phyloP scores from a whole-genome alignment of 2,329 filamentous ascomycete genomes.

The Mycogone perniciosa region DNA sequence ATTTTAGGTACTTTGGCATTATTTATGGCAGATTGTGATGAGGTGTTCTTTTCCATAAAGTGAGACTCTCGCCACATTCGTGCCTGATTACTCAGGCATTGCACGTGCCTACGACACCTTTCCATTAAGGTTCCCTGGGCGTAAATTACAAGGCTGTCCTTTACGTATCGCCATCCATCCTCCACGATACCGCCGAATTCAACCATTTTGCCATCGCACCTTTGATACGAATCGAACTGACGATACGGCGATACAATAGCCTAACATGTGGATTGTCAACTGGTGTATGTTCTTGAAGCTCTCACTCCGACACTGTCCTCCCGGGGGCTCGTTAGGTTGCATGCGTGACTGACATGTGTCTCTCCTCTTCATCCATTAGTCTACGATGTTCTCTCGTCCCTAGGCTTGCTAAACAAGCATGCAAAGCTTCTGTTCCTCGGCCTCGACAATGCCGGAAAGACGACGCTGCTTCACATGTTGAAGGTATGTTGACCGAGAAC shows the following conservation, averaged over 20 bases:
- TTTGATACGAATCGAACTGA: too few relatives aligned
- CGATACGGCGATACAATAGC: conserved; percentile 6
- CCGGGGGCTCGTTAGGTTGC: neutral
- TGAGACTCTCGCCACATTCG: neutral
- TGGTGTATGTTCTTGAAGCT: conserved; percentile 64
- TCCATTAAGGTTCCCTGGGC: neutral
- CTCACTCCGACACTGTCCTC: neutral
- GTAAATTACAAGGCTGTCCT: neutral
- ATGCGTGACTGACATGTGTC: neutral
- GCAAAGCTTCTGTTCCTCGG: conserved; percentile 91
- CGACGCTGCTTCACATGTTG: conserved; percentile 88
- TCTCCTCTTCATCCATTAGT: conserved; percentile 38
- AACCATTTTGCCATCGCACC: too few relatives aligned
- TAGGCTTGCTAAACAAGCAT: conserved; percentile 91
- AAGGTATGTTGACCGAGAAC: conserved; percentile 56
- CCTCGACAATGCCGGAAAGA: conserved; percentile 92
- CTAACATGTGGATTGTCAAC: conserved; percentile 85
- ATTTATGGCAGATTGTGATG: neutral
- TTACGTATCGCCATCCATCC: neutral
- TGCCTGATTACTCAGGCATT: neutral
- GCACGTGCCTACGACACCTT: neutral
- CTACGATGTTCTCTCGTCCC: conserved; percentile 81
- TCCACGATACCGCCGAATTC: too few relatives aligned
- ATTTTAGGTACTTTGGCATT: neutral
- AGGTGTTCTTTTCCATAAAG: neutral